Percentiles rank a stretch among this genome's conserved stretches.
Conservation (phyloP, 169 alveolate species). For the Plasmodium blacklocki region DNA sequence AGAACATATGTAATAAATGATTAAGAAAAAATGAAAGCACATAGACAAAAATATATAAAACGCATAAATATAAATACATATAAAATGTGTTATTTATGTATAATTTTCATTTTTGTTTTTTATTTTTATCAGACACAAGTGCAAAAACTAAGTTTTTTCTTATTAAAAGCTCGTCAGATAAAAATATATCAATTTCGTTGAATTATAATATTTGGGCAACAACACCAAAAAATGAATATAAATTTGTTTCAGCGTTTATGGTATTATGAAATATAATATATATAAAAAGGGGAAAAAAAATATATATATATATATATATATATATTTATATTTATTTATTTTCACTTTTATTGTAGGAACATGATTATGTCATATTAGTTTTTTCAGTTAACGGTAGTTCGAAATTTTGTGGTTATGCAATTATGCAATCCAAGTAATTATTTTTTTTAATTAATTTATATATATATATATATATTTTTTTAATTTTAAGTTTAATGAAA, state of each 20-base stretch:
- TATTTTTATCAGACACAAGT: constrained; percentile 24
- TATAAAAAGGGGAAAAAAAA: constrained; percentile 1
- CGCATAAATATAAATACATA: neutral
- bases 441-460: neutral
- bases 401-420: constrained; percentile 82
- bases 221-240: constrained; percentile 79
- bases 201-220: constrained; percentile 84
- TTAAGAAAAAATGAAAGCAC: neutral
- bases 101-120: constrained; percentile 7
- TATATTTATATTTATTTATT: neutral
- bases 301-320: constrained; percentile 2
- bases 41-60: neutral
- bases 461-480: neutral
- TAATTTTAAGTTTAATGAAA: neutral
- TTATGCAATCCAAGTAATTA: constrained; percentile 78
- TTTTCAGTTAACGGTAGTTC: constrained; percentile 84
- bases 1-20: constrained; percentile 38
- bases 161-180: constrained; percentile 81
- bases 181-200: constrained; percentile 74
- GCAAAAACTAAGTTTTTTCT: constrained; percentile 77
- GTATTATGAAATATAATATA: constrained; percentile 14
- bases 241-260: constrained; percentile 67
- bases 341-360: constrained; percentile 41
- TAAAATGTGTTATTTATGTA: neutral
- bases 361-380: constrained; percentile 80